Evolutionary conservation across 1,284 basidiomycete species (phyloP).

Genomic region (Sanghuangporus weigelae): DNA sequence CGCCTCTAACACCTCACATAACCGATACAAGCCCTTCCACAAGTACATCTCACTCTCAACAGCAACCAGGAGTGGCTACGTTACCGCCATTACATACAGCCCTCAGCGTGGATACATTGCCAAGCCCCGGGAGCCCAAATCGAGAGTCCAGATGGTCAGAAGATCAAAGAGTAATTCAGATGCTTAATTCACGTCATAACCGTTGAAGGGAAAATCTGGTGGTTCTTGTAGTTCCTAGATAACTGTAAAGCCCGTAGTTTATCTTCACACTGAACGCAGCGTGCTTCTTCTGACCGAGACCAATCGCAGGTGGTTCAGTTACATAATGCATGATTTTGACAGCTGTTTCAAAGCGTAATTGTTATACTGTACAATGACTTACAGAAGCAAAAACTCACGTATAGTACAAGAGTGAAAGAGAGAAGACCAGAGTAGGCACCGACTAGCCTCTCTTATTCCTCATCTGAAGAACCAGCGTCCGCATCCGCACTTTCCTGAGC

Average conservation of each 20-base stretch:
- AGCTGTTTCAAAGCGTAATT: too few relatives aligned
- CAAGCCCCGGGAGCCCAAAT: constrained; percentile 6
- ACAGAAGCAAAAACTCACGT: neutral
- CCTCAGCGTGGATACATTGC: constrained; percentile 19
- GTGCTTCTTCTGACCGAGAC: neutral
- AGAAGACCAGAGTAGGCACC: neutral
- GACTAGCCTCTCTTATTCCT: constrained; percentile 24
- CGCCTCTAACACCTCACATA: constrained; percentile 25
- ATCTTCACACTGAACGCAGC: neutral
- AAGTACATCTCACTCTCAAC: constrained; percentile 19
- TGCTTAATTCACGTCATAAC: constrained; percentile 46
- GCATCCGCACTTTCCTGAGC: constrained; percentile 55
- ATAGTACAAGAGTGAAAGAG: neutral
- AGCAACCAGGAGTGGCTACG: constrained; percentile 19
- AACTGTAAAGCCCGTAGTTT: neutral
- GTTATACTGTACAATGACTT: neutral
- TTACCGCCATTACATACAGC: constrained; percentile 32
- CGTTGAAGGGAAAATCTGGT: constrained; percentile 21
- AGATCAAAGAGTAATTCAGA: constrained; percentile 58
- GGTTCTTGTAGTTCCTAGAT: neutral
- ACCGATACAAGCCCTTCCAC: constrained; percentile 21
- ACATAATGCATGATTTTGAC: neutral
- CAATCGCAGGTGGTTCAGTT: neutral
- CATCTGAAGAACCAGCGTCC: constrained; percentile 49
- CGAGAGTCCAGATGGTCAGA: constrained; percentile 41